phyloP scores from a whole-genome alignment of 345 rosid species.

The Salix purpurea region DNA sequence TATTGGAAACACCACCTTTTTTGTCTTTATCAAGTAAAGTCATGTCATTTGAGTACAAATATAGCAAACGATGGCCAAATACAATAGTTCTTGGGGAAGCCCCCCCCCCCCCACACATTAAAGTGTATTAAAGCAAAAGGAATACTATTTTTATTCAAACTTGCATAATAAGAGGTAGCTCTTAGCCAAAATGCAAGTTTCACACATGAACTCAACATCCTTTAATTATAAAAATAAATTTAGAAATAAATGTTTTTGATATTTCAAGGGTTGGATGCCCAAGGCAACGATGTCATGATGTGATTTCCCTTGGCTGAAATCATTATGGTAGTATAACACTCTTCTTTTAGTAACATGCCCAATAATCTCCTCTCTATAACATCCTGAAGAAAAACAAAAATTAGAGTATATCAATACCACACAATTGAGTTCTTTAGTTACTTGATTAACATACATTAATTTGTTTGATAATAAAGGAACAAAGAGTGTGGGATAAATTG shows the following conservation, averaged over 20 bases:
- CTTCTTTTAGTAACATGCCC: neutral
- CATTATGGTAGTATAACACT: neutral
- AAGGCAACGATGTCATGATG: neutral
- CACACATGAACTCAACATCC: no score
- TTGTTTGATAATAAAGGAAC: neutral
- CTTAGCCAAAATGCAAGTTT: no score
- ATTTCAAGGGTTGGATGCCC: no score
- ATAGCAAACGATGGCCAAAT: neutral
- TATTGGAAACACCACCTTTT: neutral
- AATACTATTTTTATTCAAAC: no score
- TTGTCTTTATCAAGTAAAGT: neutral
- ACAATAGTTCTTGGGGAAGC: neutral
- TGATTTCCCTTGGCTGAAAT: neutral
- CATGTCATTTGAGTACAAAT: slow-evolving; percentile 14
- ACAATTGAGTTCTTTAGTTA: neutral
- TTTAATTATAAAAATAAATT: no score
- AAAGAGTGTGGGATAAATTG: neutral
- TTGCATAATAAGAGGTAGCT: no score
- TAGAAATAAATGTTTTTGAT: no score
- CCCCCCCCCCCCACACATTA: no score
- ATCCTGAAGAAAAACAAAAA: neutral
- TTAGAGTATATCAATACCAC: neutral
- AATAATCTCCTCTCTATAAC: neutral
- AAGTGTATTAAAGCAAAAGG: no score
- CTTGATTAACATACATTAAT: neutral